Percentiles rank a stretch among this genome's conserved stretches.
Conservation (phyloP, 2,329 filamentous ascomycete genomes). For the Raffaelea albimanens region DNA sequence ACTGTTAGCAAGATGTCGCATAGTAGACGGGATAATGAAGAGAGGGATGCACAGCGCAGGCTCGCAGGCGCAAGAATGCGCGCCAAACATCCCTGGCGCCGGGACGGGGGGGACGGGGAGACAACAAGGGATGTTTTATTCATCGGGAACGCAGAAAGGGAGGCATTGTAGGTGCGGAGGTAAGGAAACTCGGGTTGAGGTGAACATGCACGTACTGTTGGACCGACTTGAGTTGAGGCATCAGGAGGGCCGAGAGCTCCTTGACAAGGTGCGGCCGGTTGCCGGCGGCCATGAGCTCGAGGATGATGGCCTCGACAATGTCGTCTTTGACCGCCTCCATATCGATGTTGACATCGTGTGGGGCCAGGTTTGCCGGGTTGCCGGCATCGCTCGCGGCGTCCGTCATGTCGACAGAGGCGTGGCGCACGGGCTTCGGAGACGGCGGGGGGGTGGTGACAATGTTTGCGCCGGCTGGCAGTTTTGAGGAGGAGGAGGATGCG, state of each 20-base stretch:
- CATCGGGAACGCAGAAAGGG: too few relatives aligned
- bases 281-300: conserved; percentile 78
- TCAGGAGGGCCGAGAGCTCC: conserved; percentile 75
- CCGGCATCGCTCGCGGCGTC: not conserved
- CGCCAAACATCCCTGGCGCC: too few relatives aligned
- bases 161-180: too few relatives aligned
- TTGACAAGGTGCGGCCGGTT: conserved; percentile 94
- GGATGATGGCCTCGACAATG: conserved; percentile 83
- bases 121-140: too few relatives aligned
- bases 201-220: conserved; percentile 63
- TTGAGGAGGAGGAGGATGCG: conserved; percentile 18
- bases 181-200: too few relatives aligned
- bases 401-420: conserved; percentile 28
- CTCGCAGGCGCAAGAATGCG: conserved; percentile 4
- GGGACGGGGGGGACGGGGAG: too few relatives aligned
- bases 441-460: conserved; percentile 63
- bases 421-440: conserved; percentile 47
- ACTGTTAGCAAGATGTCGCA: conserved; percentile 7
- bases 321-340: conserved; percentile 84
- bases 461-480: conserved; percentile 9
- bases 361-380: conserved; percentile 1
- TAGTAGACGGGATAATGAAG: not conserved
- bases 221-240: conserved; percentile 68
- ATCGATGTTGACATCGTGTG: conserved; percentile 43
- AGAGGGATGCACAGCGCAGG: not conserved